These are phyloP conservation scores for Jatropha curcas DNA, from an alignment of 345 rosid genomes.

Conservation along the genomic window DNA sequence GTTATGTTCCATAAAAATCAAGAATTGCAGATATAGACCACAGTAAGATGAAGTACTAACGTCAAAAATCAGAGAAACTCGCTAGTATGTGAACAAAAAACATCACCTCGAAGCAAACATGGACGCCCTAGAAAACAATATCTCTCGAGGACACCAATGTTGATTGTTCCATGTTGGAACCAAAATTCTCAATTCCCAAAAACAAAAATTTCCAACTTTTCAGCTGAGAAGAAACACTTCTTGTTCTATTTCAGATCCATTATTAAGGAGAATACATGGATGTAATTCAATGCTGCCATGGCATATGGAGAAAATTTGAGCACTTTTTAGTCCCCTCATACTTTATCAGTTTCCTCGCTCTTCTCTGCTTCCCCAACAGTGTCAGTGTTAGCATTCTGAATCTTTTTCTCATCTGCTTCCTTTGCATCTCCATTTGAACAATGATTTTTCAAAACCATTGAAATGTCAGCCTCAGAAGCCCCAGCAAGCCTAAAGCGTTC, in stretches of 20 bases:
- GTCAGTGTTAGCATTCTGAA: constrained; percentile 13
- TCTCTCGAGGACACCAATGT: neutral
- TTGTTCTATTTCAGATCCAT: neutral
- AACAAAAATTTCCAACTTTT: neutral
- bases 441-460: constrained; percentile 80
- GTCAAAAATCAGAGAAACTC: constrained; percentile 5
- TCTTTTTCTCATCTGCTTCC: constrained; percentile 51
- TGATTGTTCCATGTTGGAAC: neutral
- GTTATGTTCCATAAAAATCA: constrained; percentile 1
- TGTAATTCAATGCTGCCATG: neutral
- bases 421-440: constrained; percentile 62
- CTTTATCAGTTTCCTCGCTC: constrained; percentile 25
- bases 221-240: constrained; percentile 2
- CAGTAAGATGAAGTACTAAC: neutral
- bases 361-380: constrained; percentile 26
- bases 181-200: constrained; percentile 4
- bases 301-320: neutral
- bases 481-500: constrained; percentile 92
- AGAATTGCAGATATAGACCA: neutral
- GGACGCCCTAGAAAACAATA: neutral
- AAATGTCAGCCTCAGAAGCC: constrained; percentile 81
- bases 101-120: neutral
- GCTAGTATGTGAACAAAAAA: neutral
- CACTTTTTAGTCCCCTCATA: constrained; percentile 19
- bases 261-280: neutral